Base-by-base conservation (phyloP, 805 yeast species). In the Pichia heedii region DNA sequence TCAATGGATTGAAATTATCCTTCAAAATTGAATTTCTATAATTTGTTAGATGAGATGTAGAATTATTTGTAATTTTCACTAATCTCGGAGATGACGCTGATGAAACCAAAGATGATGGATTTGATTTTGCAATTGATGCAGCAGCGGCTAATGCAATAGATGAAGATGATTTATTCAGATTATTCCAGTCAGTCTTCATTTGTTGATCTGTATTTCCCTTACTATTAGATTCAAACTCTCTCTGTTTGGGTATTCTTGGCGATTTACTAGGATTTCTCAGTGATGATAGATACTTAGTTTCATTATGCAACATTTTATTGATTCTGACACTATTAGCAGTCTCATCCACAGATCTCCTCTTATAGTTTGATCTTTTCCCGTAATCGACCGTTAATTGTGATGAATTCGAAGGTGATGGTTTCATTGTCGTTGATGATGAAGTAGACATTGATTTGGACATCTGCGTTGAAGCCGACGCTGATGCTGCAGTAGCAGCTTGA, bases 71-170 rank as follows among this genome's bases (percentile, higher is more conserved):
- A 29, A 29, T 16, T 29, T 29, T 29, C 3, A 29, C 18, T 15
- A 29, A 15, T 5, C 7, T 12, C 15, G 41, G 47, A 5, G 36
- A 22, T 19, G 35, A 33, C 9, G 12, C 10, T 6, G 16, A 36
- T n/a, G 62, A 54, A 10, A 47, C 50, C 58, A 63, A 56, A 26
- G 52, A 43, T 5, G 48, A 32, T 3, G 68, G 65, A 12, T 53
- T 60, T 4, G 54, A 37, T 38, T 55, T 58, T 10, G 66, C 64
- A n/a, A 63, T 62, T n/a, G 55, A 27, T 4, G 64, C 51, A 0
- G 68, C 68, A 4, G 68, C 68, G 2, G 65, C 65, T 13, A 63
- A 37, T 2, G 68, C 68, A 10, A 55, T 54, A 0, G 58, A 48
- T 1, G 67, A 62, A 21, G 63, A 58, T 10, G 51, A 41, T 12